Base-by-base conservation (phyloP, 768 basidiomycete species). In the Stropharia rugosoannulata region DNA sequence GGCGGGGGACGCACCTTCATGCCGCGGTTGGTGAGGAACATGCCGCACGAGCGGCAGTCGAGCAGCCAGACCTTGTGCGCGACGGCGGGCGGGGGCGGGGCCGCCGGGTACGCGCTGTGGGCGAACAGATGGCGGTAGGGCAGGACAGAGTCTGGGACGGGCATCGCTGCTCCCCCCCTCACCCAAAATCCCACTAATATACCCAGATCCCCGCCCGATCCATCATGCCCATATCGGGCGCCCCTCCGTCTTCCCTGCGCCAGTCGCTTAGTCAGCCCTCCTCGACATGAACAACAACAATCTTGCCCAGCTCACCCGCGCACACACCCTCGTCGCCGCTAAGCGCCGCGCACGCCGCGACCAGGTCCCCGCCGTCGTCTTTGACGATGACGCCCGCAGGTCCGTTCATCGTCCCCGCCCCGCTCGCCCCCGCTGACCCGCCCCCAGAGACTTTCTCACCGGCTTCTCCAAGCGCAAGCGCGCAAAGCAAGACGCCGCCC, bases 401-500 rank as follows among this genome's bases (percentile, higher is more conserved):
- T 90, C 49, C 38, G 75, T 70, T 22, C 18, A 47, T 27, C 44
- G 27, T 56, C 50, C 46, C 42, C 38, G 44, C 37, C 44, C 35
- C 18, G 11, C 45, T 59, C 22, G 54, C 45, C 57, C 25, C 59
- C 51, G 57, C 63, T 60, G 50, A 64, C 55, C 57, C 53, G 44
- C 59, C 49, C 43, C 39, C 63, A 95, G 94, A 66, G 89, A 95
- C 56, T 97, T 90, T 72, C 74, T 97, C 67, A 95, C 93, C 15
- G 95, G 95, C 25, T 97, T 97, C 69, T 89, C 90, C 69, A 95
- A 95, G 72, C 85, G 95, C 63, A 97, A 96, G 72, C 72, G 93
- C 49, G 87, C 85, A 57, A 92, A 89, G 68, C 80, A 85, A 59
- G 91, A 95, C 62, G 87, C 82, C 47, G 81, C 86, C 42, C 84